Conservation (phyloP, 2,329 filamentous ascomycete species). For the Xylariales sp. region DNA sequence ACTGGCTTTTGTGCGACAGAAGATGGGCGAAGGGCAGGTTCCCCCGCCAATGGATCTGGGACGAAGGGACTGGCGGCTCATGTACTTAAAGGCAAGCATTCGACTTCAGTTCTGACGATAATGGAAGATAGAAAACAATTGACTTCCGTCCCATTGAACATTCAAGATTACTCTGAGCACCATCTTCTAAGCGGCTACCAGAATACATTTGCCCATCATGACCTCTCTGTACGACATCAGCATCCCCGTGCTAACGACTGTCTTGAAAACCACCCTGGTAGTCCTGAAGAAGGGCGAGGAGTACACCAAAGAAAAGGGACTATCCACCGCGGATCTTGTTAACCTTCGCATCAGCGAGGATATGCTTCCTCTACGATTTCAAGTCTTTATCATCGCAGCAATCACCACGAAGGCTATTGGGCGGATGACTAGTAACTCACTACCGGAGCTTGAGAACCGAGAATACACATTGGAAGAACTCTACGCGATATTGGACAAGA, state of each 20-base stretch:
- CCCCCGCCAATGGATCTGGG: too few relatives aligned
- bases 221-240: slow-evolving; percentile 33
- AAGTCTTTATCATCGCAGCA: slow-evolving; percentile 24
- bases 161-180: too few relatives aligned
- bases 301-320: slow-evolving; percentile 20
- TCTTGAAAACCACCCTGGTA: slow-evolving; percentile 22
- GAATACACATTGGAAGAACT: slow-evolving; percentile 28
- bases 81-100: too few relatives aligned
- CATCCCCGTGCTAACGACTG: slow-evolving; percentile 25
- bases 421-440: slow-evolving; percentile 29
- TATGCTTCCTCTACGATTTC: slow-evolving; percentile 37
- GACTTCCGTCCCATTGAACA: too few relatives aligned
- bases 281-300: slow-evolving; percentile 32
- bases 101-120: too few relatives aligned
- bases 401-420: slow-evolving; percentile 28
- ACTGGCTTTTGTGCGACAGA: too few relatives aligned
- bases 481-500: slow-evolving; percentile 27
- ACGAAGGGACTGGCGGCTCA: too few relatives aligned
- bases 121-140: too few relatives aligned
- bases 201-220: slow-evolving; percentile 13
- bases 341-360: slow-evolving; percentile 29
- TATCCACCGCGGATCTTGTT: slow-evolving; percentile 16
- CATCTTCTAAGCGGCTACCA: too few relatives aligned
- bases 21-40: too few relatives aligned
- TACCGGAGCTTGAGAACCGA: slow-evolving; percentile 20